Evolutionary conservation across 768 basidiomycete species (phyloP).

Genomic region (Pulveroboletus sp.): DNA sequence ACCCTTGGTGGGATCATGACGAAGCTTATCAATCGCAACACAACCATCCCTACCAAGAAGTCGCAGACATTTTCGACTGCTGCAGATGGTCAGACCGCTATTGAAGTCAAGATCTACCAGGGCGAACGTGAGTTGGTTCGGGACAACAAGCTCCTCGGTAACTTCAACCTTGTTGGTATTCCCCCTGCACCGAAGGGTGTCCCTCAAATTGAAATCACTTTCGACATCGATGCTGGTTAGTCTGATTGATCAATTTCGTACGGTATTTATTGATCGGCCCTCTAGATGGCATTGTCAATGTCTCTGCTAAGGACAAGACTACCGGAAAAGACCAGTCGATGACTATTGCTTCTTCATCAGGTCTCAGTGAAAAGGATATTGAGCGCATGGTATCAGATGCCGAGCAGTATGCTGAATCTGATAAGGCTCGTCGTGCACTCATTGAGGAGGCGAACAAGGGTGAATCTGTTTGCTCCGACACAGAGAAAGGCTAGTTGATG

Average conservation of each 20-base stretch:
- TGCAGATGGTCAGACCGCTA: conserved; percentile 98
- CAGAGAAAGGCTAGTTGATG: conserved; percentile 75
- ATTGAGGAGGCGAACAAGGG: conserved; percentile 98
- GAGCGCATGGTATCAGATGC: conserved; percentile 95
- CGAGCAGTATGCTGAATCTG: conserved; percentile 89
- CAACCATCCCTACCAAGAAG: conserved; percentile 99
- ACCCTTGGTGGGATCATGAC: conserved; percentile 99
- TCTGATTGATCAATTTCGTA: neutral
- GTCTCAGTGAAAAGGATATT: conserved; percentile 93
- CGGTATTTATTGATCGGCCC: neutral
- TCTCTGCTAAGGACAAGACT: conserved; percentile 92
- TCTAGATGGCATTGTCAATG: conserved; percentile 92
- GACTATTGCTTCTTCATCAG: conserved; percentile 97
- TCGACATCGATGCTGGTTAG: conserved; percentile 94
- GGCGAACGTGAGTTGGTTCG: conserved; percentile 98
- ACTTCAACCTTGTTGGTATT: conserved; percentile 99
- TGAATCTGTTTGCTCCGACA: conserved; percentile 89
- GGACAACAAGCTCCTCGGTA: conserved; percentile 98
- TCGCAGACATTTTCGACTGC: conserved; percentile 98
- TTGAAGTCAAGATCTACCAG: conserved; percentile 99
- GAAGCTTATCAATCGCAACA: conserved; percentile 96
- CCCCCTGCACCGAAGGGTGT: conserved; percentile 77
- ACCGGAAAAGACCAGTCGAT: conserved; percentile 88
- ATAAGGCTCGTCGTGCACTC: conserved; percentile 79
- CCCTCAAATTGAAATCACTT: conserved; percentile 79